phyloP scores from a whole-genome alignment of 116 monocot species.

The Phalaenopsis hybrid region DNA sequence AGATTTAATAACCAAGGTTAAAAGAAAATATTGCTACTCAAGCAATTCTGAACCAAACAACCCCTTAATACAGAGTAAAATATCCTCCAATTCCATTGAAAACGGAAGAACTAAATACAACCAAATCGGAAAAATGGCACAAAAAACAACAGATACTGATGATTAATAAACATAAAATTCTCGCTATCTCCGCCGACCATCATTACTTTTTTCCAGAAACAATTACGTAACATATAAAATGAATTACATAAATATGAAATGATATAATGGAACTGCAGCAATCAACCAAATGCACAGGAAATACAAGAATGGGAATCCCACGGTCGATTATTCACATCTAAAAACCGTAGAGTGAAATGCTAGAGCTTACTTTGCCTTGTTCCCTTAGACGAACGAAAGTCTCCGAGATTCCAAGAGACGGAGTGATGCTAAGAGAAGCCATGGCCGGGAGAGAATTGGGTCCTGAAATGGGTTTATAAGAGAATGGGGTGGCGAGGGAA shows the following conservation, averaged over 20 bases:
- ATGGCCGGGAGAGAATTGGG: constrained; percentile 15
- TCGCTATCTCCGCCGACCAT: neutral
- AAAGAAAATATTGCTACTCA: neutral
- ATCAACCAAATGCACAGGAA: neutral
- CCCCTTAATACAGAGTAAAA: neutral
- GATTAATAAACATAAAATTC: neutral
- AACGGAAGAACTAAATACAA: neutral
- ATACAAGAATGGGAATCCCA: neutral
- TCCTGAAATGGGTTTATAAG: constrained; percentile 3
- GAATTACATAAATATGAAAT: neutral
- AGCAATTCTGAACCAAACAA: neutral
- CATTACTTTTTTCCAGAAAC: neutral
- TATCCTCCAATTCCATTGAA: neutral
- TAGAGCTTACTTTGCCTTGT: constrained; percentile 46
- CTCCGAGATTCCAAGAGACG: constrained; percentile 45
- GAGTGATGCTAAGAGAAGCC: constrained; percentile 38
- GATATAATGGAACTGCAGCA: neutral
- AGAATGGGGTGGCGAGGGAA: neutral
- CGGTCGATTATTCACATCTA: neutral
- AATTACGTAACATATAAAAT: neutral
- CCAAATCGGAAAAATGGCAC: neutral
- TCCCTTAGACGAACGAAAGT: constrained; percentile 52
- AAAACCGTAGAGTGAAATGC: neutral
- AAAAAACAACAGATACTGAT: neutral
- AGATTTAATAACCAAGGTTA: neutral